phyloP scores from a whole-genome alignment of 306 rosid species.

The Dalbergia cochinchinensis region DNA sequence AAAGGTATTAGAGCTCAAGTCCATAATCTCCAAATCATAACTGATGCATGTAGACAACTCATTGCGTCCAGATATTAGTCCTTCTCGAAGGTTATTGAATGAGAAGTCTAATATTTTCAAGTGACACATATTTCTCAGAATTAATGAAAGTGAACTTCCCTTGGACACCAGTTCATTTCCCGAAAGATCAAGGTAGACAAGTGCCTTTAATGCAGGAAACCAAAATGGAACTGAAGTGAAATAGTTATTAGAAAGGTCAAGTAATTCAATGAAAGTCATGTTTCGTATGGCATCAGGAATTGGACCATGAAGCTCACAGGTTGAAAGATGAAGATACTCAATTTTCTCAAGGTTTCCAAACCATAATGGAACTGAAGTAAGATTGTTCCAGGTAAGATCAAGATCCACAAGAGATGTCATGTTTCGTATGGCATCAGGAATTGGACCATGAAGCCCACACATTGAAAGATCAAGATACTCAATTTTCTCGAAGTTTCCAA shows the following conservation, averaged over 20 bases:
- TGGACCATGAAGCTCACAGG: too few relatives aligned
- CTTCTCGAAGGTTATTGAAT: background rate
- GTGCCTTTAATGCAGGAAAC: background rate
- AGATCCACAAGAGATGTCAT: too few relatives aligned
- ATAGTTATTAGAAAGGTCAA: background rate
- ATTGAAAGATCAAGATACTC: background rate
- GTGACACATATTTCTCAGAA: constrained; percentile 3
- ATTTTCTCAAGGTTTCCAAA: too few relatives aligned
- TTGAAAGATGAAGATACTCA: too few relatives aligned
- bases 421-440: background rate
- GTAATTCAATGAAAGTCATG: too few relatives aligned
- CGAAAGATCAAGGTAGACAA: background rate
- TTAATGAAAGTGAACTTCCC: background rate
- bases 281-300: too few relatives aligned
- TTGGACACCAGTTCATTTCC: background rate
- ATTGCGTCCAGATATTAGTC: background rate
- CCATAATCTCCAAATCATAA: background rate
- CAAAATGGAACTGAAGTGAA: constrained; percentile 19
- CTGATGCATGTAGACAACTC: constrained; percentile 8
- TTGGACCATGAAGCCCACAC: background rate
- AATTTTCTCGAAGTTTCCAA: background rate
- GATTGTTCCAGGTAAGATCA: too few relatives aligned
- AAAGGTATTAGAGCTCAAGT: background rate
- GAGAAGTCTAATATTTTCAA: background rate
- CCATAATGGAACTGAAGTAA: too few relatives aligned